Conservation (phyloP, 306 rosid genomes). For the Pachyrhizus erosus region DNA sequence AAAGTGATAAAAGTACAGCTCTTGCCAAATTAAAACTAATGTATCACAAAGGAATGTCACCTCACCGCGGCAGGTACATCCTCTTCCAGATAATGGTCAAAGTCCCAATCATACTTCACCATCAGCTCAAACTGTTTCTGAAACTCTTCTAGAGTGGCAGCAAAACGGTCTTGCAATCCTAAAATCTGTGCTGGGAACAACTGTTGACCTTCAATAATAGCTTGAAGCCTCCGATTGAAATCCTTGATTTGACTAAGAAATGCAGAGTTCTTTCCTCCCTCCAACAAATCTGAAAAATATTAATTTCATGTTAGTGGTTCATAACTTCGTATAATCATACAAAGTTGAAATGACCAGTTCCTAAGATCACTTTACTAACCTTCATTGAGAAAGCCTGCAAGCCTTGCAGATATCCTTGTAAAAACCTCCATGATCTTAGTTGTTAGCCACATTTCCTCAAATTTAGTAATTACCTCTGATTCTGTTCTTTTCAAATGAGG, state of each 20-base stretch:
- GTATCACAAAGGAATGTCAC: constrained; percentile 54
- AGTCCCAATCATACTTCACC: constrained; percentile 79
- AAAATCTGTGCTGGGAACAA: constrained; percentile 53
- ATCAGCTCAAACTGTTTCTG: constrained; percentile 62
- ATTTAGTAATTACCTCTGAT: constrained; percentile 25
- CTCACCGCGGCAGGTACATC: constrained; percentile 94
- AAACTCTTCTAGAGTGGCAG: constrained; percentile 56
- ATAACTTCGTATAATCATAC: constrained; percentile 35
- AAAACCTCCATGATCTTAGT: constrained; percentile 42
- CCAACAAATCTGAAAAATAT: constrained; percentile 35
- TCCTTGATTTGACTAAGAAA: constrained; percentile 49
- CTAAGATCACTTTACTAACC: constrained; percentile 48
- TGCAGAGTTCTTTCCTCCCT: constrained; percentile 44
- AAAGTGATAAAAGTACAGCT: neutral
- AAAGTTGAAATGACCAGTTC: constrained; percentile 17
- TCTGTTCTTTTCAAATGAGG: constrained; percentile 33
- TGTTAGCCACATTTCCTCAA: constrained; percentile 36
- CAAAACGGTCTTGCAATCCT: constrained; percentile 58
- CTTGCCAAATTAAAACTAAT: neutral
- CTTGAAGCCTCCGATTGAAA: constrained; percentile 49
- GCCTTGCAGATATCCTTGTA: constrained; percentile 45
- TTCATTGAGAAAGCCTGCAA: constrained; percentile 44
- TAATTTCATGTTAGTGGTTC: constrained; percentile 13
- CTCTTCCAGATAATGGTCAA: constrained; percentile 85
- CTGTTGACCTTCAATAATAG: constrained; percentile 52